A percentile compares a stretch with the other conserved stretches of the same genome.
These are phyloP conservation scores for Austroboletus niveus DNA, from an alignment of 1,284 basidiomycete genomes.

Conservation along the genomic window DNA sequence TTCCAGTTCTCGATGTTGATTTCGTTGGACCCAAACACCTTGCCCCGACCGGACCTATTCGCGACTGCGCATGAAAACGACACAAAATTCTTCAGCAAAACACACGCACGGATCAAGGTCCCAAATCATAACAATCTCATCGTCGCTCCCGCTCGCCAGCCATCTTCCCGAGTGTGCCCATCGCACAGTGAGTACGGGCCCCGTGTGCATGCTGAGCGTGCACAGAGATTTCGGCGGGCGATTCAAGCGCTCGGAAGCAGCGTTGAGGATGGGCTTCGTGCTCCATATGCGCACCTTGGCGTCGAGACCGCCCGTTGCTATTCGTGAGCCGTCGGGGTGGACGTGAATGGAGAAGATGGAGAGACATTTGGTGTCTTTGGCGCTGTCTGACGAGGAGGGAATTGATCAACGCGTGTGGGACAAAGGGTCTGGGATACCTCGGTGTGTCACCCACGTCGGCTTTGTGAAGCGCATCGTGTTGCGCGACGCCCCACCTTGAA, in stretches of 20 bases:
- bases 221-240: conserved; percentile 85
- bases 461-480: conserved; percentile 53
- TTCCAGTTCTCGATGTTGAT: conserved; percentile 98
- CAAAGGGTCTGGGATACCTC: conserved; percentile 27
- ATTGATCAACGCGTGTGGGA: not conserved
- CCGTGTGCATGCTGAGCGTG: conserved; percentile 92
- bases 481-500: conserved; percentile 16
- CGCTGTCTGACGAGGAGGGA: conserved; percentile 20
- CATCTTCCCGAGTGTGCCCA: conserved; percentile 95
- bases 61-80: not conserved
- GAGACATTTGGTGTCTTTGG: conserved; percentile 59
- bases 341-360: conserved; percentile 94
- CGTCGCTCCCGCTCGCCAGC: conserved; percentile 96
- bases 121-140: conserved; percentile 96
- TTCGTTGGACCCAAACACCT: conserved; percentile 90
- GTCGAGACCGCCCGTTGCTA: conserved; percentile 95
- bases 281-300: conserved; percentile 98
- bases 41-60: conserved; percentile 71
- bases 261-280: conserved; percentile 86
- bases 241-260: conserved; percentile 68
- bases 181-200: conserved; percentile 90
- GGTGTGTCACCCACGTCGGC: conserved; percentile 55
- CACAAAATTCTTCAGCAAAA: not conserved
- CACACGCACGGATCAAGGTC: conserved; percentile 86
- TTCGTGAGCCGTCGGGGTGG: conserved; percentile 92